Conservation (phyloP, 148 eudicot species). For the Beta vulgaris region DNA sequence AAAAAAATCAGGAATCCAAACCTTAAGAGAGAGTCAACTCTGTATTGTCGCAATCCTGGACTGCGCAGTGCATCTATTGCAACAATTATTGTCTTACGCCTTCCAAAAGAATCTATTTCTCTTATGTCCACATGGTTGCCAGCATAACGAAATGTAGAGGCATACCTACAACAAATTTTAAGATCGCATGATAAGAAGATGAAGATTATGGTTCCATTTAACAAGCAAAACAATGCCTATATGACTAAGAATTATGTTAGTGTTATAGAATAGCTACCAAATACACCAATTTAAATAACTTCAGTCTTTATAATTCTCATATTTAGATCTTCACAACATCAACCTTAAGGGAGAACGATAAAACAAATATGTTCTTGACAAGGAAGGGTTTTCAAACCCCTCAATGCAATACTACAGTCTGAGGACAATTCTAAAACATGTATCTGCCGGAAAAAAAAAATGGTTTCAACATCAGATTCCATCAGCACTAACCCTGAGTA, state of each 20-base stretch:
- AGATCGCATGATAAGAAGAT: neutral
- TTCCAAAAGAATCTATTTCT: slow-evolving; percentile 55
- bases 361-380: neutral
- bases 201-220: neutral
- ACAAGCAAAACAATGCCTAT: slow-evolving; percentile 2
- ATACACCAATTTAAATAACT: neutral
- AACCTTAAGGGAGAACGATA: neutral
- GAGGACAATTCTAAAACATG: neutral
- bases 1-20: slow-evolving; percentile 16
- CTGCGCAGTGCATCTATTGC: slow-evolving; percentile 78
- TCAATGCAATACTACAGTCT: neutral
- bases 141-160: slow-evolving; percentile 67
- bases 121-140: slow-evolving; percentile 65
- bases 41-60: slow-evolving; percentile 72
- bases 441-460: neutral
- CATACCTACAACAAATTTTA: slow-evolving; percentile 49
- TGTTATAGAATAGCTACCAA: neutral
- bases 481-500: slow-evolving; percentile 69
- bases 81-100: slow-evolving; percentile 73
- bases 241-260: neutral
- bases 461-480: slow-evolving; percentile 7
- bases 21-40: slow-evolving; percentile 61
- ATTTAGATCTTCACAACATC: neutral
- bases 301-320: neutral
- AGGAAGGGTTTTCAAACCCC: neutral